Evolutionary conservation across 768 basidiomycete genomes (phyloP).

Genomic region (Amanita phalloides): DNA sequence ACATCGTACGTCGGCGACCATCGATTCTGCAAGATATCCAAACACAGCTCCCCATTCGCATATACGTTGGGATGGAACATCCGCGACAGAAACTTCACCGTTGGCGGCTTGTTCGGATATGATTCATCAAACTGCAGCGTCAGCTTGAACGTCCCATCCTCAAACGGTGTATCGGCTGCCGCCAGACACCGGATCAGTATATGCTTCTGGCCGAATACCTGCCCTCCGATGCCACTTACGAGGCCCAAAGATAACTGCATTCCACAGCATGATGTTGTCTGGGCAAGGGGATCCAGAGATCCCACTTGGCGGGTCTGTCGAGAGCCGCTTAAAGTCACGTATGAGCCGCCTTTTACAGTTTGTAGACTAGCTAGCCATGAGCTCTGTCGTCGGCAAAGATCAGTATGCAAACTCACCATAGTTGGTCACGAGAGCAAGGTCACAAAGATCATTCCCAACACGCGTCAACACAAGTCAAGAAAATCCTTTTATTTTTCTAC

Average conservation of each 20-base stretch:
- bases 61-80: constrained; percentile 99
- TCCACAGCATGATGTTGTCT: constrained; percentile 99
- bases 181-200: background rate
- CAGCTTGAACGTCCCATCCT: constrained; percentile 98
- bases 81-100: constrained; percentile 90
- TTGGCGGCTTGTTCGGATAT: constrained; percentile 97
- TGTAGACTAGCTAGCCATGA: constrained; percentile 55
- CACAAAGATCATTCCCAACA: background rate
- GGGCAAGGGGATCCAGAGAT: constrained; percentile 96
- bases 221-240: constrained; percentile 39
- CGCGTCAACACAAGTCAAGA: background rate
- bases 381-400: background rate
- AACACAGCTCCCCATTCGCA: constrained; percentile 93
- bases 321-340: constrained; percentile 94
- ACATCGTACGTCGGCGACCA: constrained; percentile 99
- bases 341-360: constrained; percentile 93
- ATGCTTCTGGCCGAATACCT: background rate
- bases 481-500: background rate
- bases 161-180: constrained; percentile 94
- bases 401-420: constrained; percentile 1
- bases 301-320: constrained; percentile 90
- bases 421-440: background rate
- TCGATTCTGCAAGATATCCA: constrained; percentile 97
- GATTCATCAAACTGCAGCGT: constrained; percentile 93
- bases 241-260: constrained; percentile 98